These are phyloP conservation scores for Saturnispora zaruensis DNA, from an alignment of 805 yeast genomes.

Conservation along the genomic window DNA sequence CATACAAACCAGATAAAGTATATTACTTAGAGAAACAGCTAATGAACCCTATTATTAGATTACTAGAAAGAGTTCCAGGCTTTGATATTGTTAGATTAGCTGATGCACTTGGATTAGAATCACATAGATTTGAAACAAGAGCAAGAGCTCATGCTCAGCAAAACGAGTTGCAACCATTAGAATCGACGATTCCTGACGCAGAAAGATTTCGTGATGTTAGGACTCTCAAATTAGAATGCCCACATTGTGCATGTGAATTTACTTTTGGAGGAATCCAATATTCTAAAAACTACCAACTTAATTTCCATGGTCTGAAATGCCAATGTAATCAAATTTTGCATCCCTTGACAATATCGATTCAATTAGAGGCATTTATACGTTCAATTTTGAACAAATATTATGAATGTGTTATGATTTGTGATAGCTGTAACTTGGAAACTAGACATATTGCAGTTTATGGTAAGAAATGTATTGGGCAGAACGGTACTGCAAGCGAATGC, in stretches of 20 bases:
- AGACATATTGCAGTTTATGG: slow-evolving; percentile 88
- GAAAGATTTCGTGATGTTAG: slow-evolving; percentile 71
- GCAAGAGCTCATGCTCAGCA: slow-evolving; percentile 33
- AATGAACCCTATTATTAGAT: slow-evolving; percentile 82
- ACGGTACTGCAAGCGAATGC: slow-evolving; percentile 54
- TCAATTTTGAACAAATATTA: slow-evolving; percentile 67
- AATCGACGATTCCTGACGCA: slow-evolving; percentile 68
- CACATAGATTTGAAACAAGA: slow-evolving; percentile 46
- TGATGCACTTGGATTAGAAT: slow-evolving; percentile 66
- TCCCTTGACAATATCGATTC: slow-evolving; percentile 51
- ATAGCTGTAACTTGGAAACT: slow-evolving; percentile 77
- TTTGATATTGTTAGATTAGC: slow-evolving; percentile 76
- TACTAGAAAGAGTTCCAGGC: slow-evolving; percentile 80
- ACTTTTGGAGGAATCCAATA: slow-evolving; percentile 68
- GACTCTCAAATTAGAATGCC: slow-evolving; percentile 49
- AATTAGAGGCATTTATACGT: slow-evolving; percentile 67
- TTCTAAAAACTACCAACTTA: slow-evolving; percentile 50
- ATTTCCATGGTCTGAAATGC: slow-evolving; percentile 67
- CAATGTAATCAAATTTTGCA: slow-evolving; percentile 48
- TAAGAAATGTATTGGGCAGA: slow-evolving; percentile 63
- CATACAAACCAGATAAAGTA: slow-evolving; percentile 58
- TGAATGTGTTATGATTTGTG: slow-evolving; percentile 80
- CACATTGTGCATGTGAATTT: slow-evolving; percentile 48
- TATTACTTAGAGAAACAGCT: slow-evolving; percentile 85
- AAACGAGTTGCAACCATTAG: slow-evolving; percentile 57